A percentile compares a stretch with the other conserved stretches of the same genome.
phyloP scores from a whole-genome alignment of 163 green algal species.

The Coccomyxa subellipsoidea region DNA sequence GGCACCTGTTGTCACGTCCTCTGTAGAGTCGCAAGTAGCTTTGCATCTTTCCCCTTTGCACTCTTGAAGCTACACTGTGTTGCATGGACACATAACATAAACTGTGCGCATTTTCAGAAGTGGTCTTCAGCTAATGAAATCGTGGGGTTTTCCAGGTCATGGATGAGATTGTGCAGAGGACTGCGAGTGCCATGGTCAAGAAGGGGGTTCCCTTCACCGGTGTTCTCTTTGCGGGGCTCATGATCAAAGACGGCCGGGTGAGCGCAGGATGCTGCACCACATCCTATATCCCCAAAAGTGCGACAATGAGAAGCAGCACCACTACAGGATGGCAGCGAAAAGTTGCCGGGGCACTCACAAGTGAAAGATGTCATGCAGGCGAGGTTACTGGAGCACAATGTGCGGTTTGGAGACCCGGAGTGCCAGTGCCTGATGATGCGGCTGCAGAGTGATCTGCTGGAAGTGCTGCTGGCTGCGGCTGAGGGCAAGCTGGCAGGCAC shows the following conservation, averaged over 20 bases:
- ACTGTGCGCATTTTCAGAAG: too few species aligned
- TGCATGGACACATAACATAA: too few species aligned
- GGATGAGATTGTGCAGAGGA: slow-evolving; percentile 83
- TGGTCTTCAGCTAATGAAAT: too few species aligned
- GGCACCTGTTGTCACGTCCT: slow-evolving; percentile 83
- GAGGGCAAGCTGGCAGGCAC: slow-evolving; percentile 40
- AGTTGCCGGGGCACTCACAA: too few species aligned
- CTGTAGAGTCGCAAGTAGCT: slow-evolving; percentile 60
- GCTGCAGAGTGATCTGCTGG: slow-evolving; percentile 79
- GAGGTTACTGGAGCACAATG: slow-evolving; percentile 98
- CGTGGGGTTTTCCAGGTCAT: too few species aligned
- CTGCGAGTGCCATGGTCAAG: slow-evolving; percentile 81
- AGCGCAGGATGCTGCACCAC: neutral
- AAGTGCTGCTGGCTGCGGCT: slow-evolving; percentile 60
- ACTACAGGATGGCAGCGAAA: neutral
- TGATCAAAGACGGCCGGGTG: slow-evolving; percentile 82
- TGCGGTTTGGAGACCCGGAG: slow-evolving; percentile 98
- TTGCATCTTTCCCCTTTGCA: neutral
- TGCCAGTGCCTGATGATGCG: slow-evolving; percentile 95
- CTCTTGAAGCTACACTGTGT: neutral
- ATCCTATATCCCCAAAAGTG: too few species aligned
- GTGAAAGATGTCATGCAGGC: too few species aligned
- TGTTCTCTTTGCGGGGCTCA: slow-evolving; percentile 92
- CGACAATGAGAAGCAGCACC: too few species aligned
- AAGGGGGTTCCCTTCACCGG: slow-evolving; percentile 86